Evolutionary conservation across 2,329 filamentous ascomycete genomes (phyloP).

Genomic region (Aureobasidium leucospermi): DNA sequence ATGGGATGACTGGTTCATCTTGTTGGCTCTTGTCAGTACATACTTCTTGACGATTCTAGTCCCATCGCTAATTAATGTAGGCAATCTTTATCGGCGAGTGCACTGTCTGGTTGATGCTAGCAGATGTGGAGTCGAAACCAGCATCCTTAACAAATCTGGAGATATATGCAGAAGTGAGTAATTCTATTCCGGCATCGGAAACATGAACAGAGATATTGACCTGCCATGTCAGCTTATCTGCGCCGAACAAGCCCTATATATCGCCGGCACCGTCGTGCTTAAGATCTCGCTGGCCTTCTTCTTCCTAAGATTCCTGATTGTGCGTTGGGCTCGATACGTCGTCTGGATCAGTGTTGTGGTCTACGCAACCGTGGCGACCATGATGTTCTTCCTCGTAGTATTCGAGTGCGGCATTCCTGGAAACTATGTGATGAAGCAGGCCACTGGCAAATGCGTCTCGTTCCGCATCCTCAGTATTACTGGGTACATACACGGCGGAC

Average conservation of each 20-base stretch:
- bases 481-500: conserved; percentile 13
- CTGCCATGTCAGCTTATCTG: conserved; percentile 19
- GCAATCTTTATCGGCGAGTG: conserved; percentile 14
- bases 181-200: background rate
- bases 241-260: conserved; percentile 32
- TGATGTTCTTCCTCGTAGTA: conserved; percentile 23
- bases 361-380: conserved; percentile 27
- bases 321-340: conserved; percentile 29
- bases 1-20: conserved; percentile 37
- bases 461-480: background rate
- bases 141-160: background rate
- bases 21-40: conserved; percentile 31
- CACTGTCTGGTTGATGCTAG: background rate
- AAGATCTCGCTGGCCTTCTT: conserved; percentile 40
- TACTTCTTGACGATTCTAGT: background rate
- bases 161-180: background rate
- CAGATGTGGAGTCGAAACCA: background rate
- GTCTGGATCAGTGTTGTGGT: conserved; percentile 25
- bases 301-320: conserved; percentile 35
- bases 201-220: background rate
- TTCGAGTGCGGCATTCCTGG: conserved; percentile 27
- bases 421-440: background rate
- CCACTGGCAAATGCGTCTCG: background rate
- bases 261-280: conserved; percentile 33
- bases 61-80: conserved; percentile 2